These are phyloP conservation scores for Trichosphaerium sp. DNA, from an alignment of 78 protist genomes.

Conservation along the genomic window DNA sequence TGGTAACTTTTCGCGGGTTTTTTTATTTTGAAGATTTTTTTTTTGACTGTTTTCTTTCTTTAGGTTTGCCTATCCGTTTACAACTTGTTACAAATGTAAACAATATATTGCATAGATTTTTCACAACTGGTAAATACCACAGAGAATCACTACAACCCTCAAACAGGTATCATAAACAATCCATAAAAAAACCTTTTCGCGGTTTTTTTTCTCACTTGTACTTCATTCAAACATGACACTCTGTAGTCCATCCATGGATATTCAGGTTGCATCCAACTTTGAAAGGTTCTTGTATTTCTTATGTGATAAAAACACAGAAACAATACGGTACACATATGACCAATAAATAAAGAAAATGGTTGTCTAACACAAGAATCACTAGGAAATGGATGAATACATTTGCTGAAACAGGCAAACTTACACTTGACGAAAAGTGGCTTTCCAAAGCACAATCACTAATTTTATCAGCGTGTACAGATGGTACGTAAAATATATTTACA, in stretches of 20 bases:
- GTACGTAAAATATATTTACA: no score
- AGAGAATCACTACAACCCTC: not conserved
- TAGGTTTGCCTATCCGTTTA: conserved; percentile 28
- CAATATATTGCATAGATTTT: conserved; percentile 30
- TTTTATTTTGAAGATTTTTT: not conserved
- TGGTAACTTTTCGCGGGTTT: not conserved
- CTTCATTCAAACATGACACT: not conserved
- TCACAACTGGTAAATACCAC: conserved; percentile 1
- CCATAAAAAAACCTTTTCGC: not conserved
- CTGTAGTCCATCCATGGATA: conserved; percentile 50
- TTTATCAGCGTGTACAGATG: not conserved
- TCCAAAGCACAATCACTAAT: not conserved
- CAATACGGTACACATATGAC: no score
- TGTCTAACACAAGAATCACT: no score
- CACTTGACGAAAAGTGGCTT: not conserved
- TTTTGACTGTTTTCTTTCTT: no score
- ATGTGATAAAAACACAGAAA: not conserved
- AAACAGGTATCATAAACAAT: not conserved
- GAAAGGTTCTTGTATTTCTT: conserved; percentile 33
- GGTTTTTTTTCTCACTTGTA: not conserved
- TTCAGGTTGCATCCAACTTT: conserved; percentile 44
- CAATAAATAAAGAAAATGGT: no score
- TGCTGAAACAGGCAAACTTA: not conserved
- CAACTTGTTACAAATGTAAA: conserved; percentile 46
- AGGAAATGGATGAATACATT: not conserved